Conservation (phyloP, 2,329 filamentous ascomycete species). For the Xylariaceae sp. region DNA sequence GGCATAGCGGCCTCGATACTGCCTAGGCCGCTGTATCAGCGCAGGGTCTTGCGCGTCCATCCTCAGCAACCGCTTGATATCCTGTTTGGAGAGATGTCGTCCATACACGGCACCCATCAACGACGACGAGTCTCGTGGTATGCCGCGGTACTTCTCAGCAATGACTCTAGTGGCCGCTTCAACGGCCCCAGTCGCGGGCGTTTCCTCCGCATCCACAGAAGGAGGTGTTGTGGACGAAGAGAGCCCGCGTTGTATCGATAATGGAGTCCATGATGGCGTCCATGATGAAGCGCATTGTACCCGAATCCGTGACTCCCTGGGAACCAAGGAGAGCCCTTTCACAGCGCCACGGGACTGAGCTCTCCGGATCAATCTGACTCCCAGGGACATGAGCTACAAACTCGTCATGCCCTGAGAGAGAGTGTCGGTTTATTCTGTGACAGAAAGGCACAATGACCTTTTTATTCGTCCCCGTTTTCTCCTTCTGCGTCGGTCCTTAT, state of each 20-base stretch:
- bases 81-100: not conserved
- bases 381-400: conserved; percentile 33
- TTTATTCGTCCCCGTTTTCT: too few relatives aligned
- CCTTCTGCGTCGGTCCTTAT: too few relatives aligned
- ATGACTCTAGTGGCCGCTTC: not conserved
- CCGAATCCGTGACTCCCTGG: conserved; percentile 24
- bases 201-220: not conserved
- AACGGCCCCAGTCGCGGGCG: not conserved
- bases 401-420: conserved; percentile 22
- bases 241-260: conserved; percentile 18
- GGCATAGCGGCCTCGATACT: conserved; percentile 16
- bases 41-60: not conserved
- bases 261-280: conserved; percentile 3
- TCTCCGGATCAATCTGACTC: conserved; percentile 29
- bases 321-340: conserved; percentile 28
- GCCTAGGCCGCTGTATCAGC: conserved; percentile 4
- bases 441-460: too few relatives aligned
- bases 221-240: conserved; percentile 7
- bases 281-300: too few relatives aligned
- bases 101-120: not conserved
- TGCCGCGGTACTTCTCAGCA: too few relatives aligned
- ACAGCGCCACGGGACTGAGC: conserved; percentile 23
- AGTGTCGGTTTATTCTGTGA: not conserved
- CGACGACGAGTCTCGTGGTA: not conserved
- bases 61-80: not conserved